These are phyloP conservation scores for Saturnispora galanensis DNA, from an alignment of 805 yeast genomes.

Conservation along the genomic window DNA sequence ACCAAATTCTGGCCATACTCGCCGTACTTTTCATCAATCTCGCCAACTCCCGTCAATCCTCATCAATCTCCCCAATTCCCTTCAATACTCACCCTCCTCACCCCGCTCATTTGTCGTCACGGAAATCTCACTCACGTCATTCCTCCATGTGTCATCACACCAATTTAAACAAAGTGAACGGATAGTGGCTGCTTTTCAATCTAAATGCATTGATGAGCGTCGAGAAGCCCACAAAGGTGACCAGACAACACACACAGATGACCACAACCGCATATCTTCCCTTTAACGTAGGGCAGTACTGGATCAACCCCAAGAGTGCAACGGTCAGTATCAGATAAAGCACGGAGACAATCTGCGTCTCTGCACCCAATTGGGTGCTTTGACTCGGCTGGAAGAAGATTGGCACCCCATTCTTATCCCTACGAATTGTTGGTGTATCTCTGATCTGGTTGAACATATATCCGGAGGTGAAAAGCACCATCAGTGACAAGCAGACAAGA, in stretches of 20 bases:
- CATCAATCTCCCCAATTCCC: too few species aligned
- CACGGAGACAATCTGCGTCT: constrained; percentile 76
- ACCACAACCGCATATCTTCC: constrained; percentile 35
- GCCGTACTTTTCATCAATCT: too few species aligned
- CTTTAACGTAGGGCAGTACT: constrained; percentile 42
- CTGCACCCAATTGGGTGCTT: constrained; percentile 73
- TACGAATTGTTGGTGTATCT: constrained; percentile 51
- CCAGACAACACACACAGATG: too few species aligned
- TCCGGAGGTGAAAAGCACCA: constrained; percentile 73
- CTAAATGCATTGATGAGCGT: constrained; percentile 45
- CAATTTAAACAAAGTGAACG: constrained; percentile 40
- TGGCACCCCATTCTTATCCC: constrained; percentile 28
- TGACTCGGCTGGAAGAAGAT: constrained; percentile 46
- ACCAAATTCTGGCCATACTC: too few species aligned
- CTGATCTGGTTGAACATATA: constrained; percentile 91
- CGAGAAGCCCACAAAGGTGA: too few species aligned
- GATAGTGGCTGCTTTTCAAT: constrained; percentile 67
- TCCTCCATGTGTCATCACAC: not conserved
- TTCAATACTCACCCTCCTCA: too few species aligned
- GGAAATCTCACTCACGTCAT: too few species aligned
- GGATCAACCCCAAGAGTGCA: constrained; percentile 46
- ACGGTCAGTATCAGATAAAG: constrained; percentile 63
- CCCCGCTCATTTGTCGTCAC: too few species aligned
- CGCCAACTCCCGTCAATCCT: too few species aligned
- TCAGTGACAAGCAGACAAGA: constrained; percentile 46